These are phyloP conservation scores for Prototheca stagnorum DNA, from an alignment of 163 green algal species.

Conservation along the genomic window DNA sequence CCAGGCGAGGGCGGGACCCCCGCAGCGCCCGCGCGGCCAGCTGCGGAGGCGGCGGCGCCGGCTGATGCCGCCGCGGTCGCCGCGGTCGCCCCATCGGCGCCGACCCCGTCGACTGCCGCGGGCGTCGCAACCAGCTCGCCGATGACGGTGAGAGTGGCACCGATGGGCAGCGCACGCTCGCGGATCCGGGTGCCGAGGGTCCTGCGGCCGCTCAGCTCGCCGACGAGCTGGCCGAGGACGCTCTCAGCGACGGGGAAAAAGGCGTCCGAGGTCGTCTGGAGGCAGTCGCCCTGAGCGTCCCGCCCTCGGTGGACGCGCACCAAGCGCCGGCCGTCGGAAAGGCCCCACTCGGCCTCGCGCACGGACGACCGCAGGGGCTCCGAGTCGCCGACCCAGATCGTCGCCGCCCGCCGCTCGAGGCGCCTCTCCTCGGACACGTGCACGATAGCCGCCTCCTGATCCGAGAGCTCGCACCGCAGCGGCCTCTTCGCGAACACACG, in stretches of 20 bases:
- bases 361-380: slow-evolving; percentile 9
- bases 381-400: slow-evolving; percentile 7
- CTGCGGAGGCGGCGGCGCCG: too few relatives aligned
- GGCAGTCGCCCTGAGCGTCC: slow-evolving; percentile 3
- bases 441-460: slow-evolving; percentile 10
- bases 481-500: slow-evolving; percentile 24
- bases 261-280: slow-evolving; percentile 11
- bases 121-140: slow-evolving; percentile 56
- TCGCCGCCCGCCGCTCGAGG: slow-evolving; percentile 2
- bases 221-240: slow-evolving; percentile 1
- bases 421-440: slow-evolving; percentile 15
- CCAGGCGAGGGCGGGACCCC: too few relatives aligned
- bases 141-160: slow-evolving; percentile 40
- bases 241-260: slow-evolving; percentile 5
- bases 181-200: slow-evolving; percentile 28
- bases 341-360: slow-evolving; percentile 15
- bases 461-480: slow-evolving; percentile 36
- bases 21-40: too few relatives aligned
- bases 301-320: slow-evolving; percentile 14
- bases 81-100: too few relatives aligned
- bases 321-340: slow-evolving; percentile 4
- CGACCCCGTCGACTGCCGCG: too few relatives aligned
- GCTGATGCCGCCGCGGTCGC: too few relatives aligned
- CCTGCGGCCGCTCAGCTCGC: slow-evolving; percentile 9
- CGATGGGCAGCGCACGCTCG: slow-evolving; percentile 42